These are phyloP conservation scores for Astrothelium macrocarpum DNA, from an alignment of 495 filamentous ascomycete species.

Conservation along the genomic window DNA sequence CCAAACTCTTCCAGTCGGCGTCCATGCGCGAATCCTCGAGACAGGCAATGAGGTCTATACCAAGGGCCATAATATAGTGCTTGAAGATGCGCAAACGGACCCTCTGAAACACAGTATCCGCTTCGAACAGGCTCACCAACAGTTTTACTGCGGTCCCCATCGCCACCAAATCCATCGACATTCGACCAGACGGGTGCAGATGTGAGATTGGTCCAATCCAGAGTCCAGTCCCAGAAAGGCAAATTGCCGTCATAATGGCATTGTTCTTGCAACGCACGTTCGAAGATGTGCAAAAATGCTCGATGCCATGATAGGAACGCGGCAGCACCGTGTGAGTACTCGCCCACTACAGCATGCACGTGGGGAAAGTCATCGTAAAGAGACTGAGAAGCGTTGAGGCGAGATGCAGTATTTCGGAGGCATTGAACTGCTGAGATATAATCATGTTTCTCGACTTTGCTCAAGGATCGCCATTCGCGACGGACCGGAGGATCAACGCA, in stretches of 20 bases:
- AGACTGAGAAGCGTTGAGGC: neutral
- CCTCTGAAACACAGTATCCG: slow-evolving; percentile 18
- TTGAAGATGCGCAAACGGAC: slow-evolving; percentile 17
- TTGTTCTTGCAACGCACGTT: slow-evolving; percentile 31
- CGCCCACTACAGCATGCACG: neutral
- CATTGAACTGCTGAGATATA: neutral
- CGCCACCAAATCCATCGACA: slow-evolving; percentile 10
- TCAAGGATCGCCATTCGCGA: neutral
- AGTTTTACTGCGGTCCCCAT: slow-evolving; percentile 7
- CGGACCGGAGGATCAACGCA: neutral
- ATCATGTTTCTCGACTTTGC: neutral
- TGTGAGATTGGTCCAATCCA: slow-evolving; percentile 11
- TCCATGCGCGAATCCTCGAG: slow-evolving; percentile 9
- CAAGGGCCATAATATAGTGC: slow-evolving; percentile 13
- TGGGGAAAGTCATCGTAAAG: slow-evolving; percentile 1
- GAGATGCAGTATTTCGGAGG: neutral
- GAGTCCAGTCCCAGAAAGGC: slow-evolving; percentile 13
- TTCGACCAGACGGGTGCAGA: slow-evolving; percentile 5
- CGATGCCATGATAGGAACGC: slow-evolving; percentile 40
- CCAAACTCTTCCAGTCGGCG: slow-evolving; percentile 4
- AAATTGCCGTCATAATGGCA: neutral
- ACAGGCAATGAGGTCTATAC: slow-evolving; percentile 19
- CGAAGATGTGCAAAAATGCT: slow-evolving; percentile 38
- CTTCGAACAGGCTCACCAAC: neutral
- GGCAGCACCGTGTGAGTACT: neutral